A percentile compares a stretch with the other conserved stretches of the same genome.
Conservation (phyloP, 1,284 basidiomycete genomes). For the Trichosporon sp. region DNA sequence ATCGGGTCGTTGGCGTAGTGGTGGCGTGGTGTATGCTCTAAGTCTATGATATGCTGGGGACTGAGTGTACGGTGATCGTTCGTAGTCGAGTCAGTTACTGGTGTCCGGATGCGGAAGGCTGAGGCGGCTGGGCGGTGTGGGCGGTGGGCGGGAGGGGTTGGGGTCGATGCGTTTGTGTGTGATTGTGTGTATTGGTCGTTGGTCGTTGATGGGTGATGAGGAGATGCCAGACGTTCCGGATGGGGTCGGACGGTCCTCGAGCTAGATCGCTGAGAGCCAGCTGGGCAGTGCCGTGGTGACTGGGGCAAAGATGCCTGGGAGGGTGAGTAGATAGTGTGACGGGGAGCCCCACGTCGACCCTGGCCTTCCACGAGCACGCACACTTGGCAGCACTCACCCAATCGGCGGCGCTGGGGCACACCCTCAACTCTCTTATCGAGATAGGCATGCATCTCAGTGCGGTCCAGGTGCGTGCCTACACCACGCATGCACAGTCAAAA, state of each 20-base stretch:
- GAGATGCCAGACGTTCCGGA: neutral
- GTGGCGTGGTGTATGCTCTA: conserved; percentile 4
- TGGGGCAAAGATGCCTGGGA: neutral
- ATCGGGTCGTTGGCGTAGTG: conserved; percentile 2
- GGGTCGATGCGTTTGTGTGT: conserved; percentile 4
- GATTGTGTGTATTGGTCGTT: neutral
- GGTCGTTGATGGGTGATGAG: neutral
- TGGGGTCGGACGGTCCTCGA: neutral
- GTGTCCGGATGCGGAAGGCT: neutral
- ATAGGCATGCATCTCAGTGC: neutral
- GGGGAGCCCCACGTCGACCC: conserved; percentile 6
- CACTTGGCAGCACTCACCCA: neutral
- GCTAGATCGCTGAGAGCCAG: too few species aligned
- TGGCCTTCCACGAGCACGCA: neutral
- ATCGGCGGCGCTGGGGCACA: neutral
- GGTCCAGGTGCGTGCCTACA: neutral
- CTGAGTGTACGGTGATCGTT: neutral
- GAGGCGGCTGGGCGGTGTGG: neutral
- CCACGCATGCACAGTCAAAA: neutral
- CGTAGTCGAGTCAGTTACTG: neutral
- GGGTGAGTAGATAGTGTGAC: neutral
- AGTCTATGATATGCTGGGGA: neutral
- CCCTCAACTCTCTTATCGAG: neutral
- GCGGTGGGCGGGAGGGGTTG: neutral
- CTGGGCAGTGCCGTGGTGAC: neutral